Base-by-base conservation (phyloP, 495 filamentous ascomycete genomes). In the Tuber magnatum region DNA sequence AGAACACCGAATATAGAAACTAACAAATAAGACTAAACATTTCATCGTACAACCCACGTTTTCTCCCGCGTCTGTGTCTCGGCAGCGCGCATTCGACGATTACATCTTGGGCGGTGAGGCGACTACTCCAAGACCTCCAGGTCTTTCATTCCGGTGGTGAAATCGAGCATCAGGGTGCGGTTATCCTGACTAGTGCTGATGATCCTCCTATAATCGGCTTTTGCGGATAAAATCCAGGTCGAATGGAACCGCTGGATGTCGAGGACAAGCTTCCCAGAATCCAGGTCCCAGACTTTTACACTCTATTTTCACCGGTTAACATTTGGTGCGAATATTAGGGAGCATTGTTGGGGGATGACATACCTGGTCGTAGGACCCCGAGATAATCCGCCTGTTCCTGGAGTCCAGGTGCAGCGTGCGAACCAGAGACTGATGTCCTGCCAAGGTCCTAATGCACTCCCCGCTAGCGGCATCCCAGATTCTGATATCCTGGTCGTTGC, bases 201-300 rank as follows among this genome's bases (percentile, higher is more conserved):
- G 74, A 99, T 94, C 48, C 95, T 88, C 70, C 94, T 87, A 83
- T 97, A 97, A 83, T 99, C 95, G 44, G 91, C 92, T 85, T 98
- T 97, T 40, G 96, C 95, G 76, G 92, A 93, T 65, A 99, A 84
- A 80, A 97, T 96, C 96, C 96, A 98, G 81, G 93, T 97, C 24
- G 91, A 91, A 56, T 97, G 95, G 93, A 93, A 98, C 73, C 91
- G 90, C 28, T 92, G 91, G 76, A 97, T 92, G 75, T 92, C 88
- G 71, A 94, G 87, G 43, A 92, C 87, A 56, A 90, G 85, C 69
- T 89, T 86, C 42, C 94, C 94, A 7, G 89, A 89, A 69, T 90
- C 88, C 79, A 93, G 88, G 78, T 97, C 92, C 83, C 91, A 97
- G 8, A 97, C 93, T 84, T 95, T 97, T 82, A 99, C 92, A 79